Base-by-base conservation (phyloP, 2,329 filamentous ascomycete species). In the Ophioceras dolichostomum region DNA sequence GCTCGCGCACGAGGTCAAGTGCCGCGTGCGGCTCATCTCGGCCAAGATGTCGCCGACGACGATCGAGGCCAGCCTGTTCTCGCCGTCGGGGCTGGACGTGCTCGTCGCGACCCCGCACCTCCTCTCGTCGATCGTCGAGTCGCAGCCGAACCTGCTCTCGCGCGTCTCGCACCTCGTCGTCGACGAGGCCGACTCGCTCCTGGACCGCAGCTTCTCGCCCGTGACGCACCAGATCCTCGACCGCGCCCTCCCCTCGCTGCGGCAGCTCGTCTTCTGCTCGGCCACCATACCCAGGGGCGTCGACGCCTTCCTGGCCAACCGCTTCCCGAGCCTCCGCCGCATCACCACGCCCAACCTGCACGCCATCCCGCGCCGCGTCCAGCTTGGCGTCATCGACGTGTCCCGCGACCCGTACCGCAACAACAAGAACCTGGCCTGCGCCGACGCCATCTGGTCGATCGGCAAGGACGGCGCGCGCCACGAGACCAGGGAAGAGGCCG, bases 281-380 rank as follows among this genome's bases (percentile, higher is more conserved):
- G 91, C 91, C 36, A 98, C 91, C 5, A 96, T 98, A 43, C 91
- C 93, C 2, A 76, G 81, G 45, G 84, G 83, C 47, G 73, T 98
- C 14, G 91, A 98, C 62, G 79, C 74, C 46, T 86, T 83, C 56
- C 71, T 98, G n/a, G 74, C 76, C 37, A 74, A 76, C 43, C 79
- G 79, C 44, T 95, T 88, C 57, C 89, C 91, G 0, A 70, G 83
- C 47, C 86, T 94, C 61, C 66, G 70, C 32, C 82, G 91, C 42
- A 78, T 98, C 44, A 89, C 89, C 1, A 98, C 91, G 0, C 91
- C 91, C 0, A 95, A 96, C 52, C 71, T 98, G 1, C 91, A 98
- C 59, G 87, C 91, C 41, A 94, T 98, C 47, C 91, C 91, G 3
- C 80, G 91, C 30, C 80, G 91, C 47, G 88, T 98, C 1, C 89